Evolutionary conservation across 2,329 filamentous ascomycete genomes (phyloP).

Genomic region (Apiospora arundinis): DNA sequence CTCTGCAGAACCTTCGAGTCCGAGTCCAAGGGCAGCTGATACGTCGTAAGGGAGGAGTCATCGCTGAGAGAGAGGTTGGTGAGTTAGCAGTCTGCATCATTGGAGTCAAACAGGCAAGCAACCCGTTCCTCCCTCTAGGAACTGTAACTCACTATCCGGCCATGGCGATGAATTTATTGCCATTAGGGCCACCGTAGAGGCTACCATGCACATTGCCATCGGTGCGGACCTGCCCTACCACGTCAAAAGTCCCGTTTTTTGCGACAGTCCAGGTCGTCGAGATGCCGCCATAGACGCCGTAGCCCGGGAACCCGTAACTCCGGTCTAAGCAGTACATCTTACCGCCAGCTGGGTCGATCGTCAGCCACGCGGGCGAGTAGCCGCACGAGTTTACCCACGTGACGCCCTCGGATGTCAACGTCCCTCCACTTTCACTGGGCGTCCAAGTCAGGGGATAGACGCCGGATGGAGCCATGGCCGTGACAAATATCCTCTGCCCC

Average conservation of each 20-base stretch:
- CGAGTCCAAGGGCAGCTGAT: conserved; percentile 45
- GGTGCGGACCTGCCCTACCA: conserved; percentile 37
- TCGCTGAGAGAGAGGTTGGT: conserved; percentile 38
- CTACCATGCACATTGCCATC: conserved; percentile 49
- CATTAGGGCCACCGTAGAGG: conserved; percentile 46
- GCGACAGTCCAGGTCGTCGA: conserved; percentile 43
- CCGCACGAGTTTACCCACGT: conserved; percentile 33
- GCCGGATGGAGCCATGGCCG: conserved; percentile 45
- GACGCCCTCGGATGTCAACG: conserved; percentile 28
- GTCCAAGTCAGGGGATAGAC: conserved; percentile 44
- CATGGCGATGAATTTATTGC: conserved; percentile 48
- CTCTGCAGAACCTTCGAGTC: conserved; percentile 41
- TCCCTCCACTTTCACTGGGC: conserved; percentile 31
- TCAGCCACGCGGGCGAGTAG: conserved; percentile 46
- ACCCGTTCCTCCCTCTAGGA: too few species aligned
- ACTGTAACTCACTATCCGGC: conserved; percentile 50
- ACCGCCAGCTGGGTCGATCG: conserved; percentile 39
- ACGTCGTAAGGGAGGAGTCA: conserved; percentile 50
- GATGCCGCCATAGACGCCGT: conserved; percentile 35
- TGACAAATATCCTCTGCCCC: conserved; percentile 42
- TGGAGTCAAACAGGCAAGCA: background rate
- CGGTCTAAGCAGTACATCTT: conserved; percentile 47
- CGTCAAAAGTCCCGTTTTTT: conserved; percentile 39
- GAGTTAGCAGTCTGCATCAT: conserved; percentile 23
- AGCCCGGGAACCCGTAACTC: conserved; percentile 28